A percentile compares a stretch with the other conserved stretches of the same genome.
These are phyloP conservation scores for Rhododendron ovatum DNA, from an alignment of 148 eudicot genomes.

Conservation along the genomic window DNA sequence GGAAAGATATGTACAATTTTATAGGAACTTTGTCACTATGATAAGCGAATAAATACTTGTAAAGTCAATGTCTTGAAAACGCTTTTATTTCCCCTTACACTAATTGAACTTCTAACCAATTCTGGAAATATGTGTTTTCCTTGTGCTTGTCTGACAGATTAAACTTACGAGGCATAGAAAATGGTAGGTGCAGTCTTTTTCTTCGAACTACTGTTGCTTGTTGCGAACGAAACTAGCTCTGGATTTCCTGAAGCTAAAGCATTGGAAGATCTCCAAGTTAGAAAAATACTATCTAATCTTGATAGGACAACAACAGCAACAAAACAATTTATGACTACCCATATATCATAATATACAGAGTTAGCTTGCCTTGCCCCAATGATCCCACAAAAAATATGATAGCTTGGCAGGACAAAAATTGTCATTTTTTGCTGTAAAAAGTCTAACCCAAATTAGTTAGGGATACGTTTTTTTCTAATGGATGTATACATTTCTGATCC, in stretches of 20 bases:
- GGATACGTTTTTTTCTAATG: not conserved
- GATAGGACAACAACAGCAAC: not conserved
- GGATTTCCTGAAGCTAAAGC: conserved; percentile 39
- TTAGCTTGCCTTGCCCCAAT: not conserved
- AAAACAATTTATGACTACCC: not conserved
- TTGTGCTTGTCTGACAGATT: not conserved
- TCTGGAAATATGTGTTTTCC: not conserved
- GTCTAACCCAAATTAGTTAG: not conserved
- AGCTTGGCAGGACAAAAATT: not conserved
- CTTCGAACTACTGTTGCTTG: conserved; percentile 39
- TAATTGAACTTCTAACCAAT: not conserved
- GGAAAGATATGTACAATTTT: not conserved
- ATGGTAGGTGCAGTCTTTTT: conserved; percentile 60
- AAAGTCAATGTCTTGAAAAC: not conserved
- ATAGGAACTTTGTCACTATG: not conserved
- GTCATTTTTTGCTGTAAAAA: not conserved
- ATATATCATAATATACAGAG: not conserved
- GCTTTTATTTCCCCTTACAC: not conserved
- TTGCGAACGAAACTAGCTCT: conserved; percentile 34
- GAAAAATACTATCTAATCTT: not conserved
- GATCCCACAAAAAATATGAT: not conserved
- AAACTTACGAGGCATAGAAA: conserved; percentile 84
- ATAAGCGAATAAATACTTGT: not conserved
- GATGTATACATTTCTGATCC: not conserved
- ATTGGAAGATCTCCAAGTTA: not conserved